Conservation (phyloP, 2,329 filamentous ascomycete genomes). For the Claviceps sp. region DNA sequence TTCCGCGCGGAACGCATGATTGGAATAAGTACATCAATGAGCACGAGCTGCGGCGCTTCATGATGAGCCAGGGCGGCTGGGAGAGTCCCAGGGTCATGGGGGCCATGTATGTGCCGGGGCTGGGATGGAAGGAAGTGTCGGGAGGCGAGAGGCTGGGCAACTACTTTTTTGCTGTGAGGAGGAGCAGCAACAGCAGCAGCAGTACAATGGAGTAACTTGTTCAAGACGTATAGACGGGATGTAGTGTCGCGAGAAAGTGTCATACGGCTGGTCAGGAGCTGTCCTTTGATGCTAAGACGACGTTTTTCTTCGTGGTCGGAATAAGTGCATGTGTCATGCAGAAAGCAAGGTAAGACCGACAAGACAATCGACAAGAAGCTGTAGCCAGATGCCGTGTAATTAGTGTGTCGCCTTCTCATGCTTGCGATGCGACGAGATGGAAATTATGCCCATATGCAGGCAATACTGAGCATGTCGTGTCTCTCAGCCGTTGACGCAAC, state of each 20-base stretch:
- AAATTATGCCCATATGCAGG: background rate
- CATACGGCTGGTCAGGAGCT: too few relatives aligned
- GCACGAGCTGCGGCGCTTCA: slow-evolving; percentile 52
- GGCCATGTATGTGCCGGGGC: slow-evolving; percentile 75
- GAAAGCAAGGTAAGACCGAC: background rate
- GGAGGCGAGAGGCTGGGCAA: slow-evolving; percentile 83
- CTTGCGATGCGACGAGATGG: background rate
- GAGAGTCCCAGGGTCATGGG: slow-evolving; percentile 53
- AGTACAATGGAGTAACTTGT: slow-evolving; percentile 4
- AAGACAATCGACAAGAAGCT: background rate
- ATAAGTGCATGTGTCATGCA: background rate
- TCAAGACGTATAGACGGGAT: background rate
- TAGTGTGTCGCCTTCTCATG: background rate
- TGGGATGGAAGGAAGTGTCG: slow-evolving; percentile 76
- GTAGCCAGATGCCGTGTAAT: background rate
- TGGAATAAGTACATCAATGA: slow-evolving; percentile 95
- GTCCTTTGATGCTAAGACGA: too few relatives aligned
- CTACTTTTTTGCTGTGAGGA: slow-evolving; percentile 81
- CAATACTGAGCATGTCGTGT: background rate
- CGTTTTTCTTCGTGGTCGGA: background rate
- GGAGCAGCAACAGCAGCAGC: slow-evolving; percentile 27
- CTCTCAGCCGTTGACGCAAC: background rate
- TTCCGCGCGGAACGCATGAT: slow-evolving; percentile 87
- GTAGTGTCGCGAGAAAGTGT: too few relatives aligned
- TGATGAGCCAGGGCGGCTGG: slow-evolving; percentile 42